Base-by-base conservation (phyloP, 805 yeast species). In the Candida xyloterini region DNA sequence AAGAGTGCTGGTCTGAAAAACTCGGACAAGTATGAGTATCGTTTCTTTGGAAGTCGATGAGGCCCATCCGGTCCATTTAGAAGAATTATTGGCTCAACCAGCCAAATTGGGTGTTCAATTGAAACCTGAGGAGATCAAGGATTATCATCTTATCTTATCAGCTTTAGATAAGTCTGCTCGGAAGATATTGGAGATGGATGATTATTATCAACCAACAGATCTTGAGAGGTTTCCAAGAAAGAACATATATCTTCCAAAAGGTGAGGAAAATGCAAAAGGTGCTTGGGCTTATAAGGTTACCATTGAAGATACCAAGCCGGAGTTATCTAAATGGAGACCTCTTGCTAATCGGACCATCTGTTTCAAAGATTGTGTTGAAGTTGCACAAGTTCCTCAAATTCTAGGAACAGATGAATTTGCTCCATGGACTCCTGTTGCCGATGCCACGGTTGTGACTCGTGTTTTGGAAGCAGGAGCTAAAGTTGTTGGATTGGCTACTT, bases 391-490 rank as follows among this genome's bases (percentile, higher is more conserved):
- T 22, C 68, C 69, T 11, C 62, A 60, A 43, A 47, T 63, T 7
- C 41, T 63, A 24, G 69, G 70, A 10, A 65, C 69, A 10, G 61
- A 61, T 39, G 59, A 55, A n/a, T 49, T 53, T 35, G 50, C 49
- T 24, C 60, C 59, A 6, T 65, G 60, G 56, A 43, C 50, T 23
- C 69, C 69, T 5, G 52, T 51, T 5, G 51, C 57, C 9, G 70
- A 65, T 48, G 70, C 70, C 7, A 61, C 67, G 1, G 59, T 63
- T 18, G 63, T 65, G 7, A 59, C 63, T 16, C 53, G 70, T 27
- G 49, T 56, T 9, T 44, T 65, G 21, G 55, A 59, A 32, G 64
- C 65, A 10, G 70, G 70, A 29, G 70, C 60, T 4, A 53, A 40
- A 7, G 51, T 64, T 28, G 48, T 53, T 23, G 68, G 70, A 14